phyloP scores from a whole-genome alignment of 78 protist species.

The Cavenderia fasciculata region DNA sequence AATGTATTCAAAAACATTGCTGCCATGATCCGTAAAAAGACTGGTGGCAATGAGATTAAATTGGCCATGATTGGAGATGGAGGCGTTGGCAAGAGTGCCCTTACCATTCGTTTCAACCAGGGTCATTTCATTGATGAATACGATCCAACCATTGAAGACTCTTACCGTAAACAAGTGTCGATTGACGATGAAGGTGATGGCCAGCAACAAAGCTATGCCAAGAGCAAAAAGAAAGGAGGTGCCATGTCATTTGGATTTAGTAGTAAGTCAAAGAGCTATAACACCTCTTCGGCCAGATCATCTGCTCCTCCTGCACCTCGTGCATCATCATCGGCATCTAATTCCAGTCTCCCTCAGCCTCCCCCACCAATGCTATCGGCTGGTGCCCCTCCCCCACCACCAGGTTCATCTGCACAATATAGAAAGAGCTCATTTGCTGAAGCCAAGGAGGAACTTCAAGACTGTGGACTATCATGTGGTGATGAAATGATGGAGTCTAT shows the following conservation, averaged over 20 bases:
- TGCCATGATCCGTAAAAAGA: neutral
- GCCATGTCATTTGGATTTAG: constrained; percentile 12
- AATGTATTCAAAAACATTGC: constrained; percentile 77
- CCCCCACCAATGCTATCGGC: neutral
- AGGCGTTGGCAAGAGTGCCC: constrained; percentile 84
- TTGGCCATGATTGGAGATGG: constrained; percentile 86
- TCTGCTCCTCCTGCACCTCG: neutral
- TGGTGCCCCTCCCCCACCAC: neutral
- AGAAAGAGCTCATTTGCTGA: neutral
- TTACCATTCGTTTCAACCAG: constrained; percentile 75
- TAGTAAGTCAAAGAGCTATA: neutral
- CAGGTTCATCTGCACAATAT: neutral
- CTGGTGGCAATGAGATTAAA: constrained; percentile 9
- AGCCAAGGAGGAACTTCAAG: neutral
- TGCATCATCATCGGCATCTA: neutral
- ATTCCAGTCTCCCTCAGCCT: neutral
- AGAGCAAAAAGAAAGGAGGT: neutral
- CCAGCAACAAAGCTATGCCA: neutral
- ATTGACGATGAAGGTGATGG: neutral
- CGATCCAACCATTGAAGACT: constrained; percentile 95
- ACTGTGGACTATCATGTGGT: neutral
- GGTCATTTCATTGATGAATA: constrained; percentile 81
- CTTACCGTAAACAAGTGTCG: constrained; percentile 84
- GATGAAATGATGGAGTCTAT: neutral
- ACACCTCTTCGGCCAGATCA: neutral